Base-by-base conservation (phyloP, 1,139 yeast genomes). In the Zygosaccharomyces sapae region DNA sequence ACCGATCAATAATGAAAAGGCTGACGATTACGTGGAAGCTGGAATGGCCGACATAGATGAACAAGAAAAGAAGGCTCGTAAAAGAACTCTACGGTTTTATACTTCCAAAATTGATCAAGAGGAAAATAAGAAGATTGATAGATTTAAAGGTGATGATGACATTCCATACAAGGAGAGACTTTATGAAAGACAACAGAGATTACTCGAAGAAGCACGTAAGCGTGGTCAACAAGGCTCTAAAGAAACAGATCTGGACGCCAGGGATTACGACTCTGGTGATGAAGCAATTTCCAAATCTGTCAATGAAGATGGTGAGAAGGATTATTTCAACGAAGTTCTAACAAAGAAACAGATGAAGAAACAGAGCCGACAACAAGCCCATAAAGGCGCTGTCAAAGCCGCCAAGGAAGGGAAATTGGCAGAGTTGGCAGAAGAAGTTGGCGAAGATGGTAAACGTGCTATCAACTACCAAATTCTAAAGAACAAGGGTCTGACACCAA, bases 31-130 rank as follows among this genome's bases (percentile, higher is more conserved):
- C 59, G 72, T 79, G 10, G 95, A 86, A 64, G 72, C 80, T 33
- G 77, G 77, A 13, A 71, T 79, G 36, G 87, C 84, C 43, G 92
- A 83, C 30, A 82, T 88, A 43, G 97, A 92, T 65, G 75, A 78
- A 52, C 95, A 88, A 63, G 98, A 90, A 46, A 89, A 92, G 66
- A 78, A 76, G 48, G 80, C 82, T 37, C 83, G 95, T 61, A 87
- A 86, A 72, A 83, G 81, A 67, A 79, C 95, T 0, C 79, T 92
- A 59, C 82, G 97, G 57, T 92, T 92, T 81, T 92, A 92, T 75
- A 92, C 98, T 1, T 86, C 97, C 51, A 92, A 90, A 70, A 90
- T 92, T 67, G 97, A 89, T 66, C 90, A 86, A 68, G 86, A 86
- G 43, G 80, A 77, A 36, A 76, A 78, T 54, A 80, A 79, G 63